Conservation (phyloP, 2,329 filamentous ascomycete genomes). For the Ceratocystis cubensis region DNA sequence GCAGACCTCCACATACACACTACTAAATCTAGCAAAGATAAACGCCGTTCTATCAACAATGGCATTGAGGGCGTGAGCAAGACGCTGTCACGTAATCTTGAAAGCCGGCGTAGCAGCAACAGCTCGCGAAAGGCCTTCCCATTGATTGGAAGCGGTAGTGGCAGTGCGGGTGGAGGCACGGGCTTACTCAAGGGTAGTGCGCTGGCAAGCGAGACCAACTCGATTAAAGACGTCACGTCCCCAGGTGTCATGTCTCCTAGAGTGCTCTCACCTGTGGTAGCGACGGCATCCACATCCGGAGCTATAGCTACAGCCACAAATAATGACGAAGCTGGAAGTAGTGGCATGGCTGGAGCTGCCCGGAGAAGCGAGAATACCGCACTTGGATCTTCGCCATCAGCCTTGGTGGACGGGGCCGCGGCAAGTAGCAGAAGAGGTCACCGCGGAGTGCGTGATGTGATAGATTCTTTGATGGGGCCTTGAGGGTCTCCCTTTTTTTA, state of each 20-base stretch:
- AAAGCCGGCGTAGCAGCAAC: conserved; percentile 80
- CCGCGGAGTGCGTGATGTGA: conserved; percentile 18
- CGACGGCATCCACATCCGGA: neutral
- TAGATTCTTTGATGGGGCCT: conserved; percentile 41
- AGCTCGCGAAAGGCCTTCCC: conserved; percentile 65
- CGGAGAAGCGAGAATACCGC: neutral
- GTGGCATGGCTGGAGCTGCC: neutral
- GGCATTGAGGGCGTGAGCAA: conserved; percentile 63
- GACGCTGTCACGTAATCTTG: conserved; percentile 73
- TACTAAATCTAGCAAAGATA: conserved; percentile 26
- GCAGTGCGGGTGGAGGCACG: conserved; percentile 25
- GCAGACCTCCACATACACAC: conserved; percentile 51
- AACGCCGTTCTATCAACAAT: conserved; percentile 38
- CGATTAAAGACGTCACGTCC: conserved; percentile 36
- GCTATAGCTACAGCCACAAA: neutral
- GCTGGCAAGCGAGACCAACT: conserved; percentile 47
- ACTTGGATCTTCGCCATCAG: neutral
- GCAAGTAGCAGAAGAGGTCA: neutral
- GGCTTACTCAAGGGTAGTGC: conserved; percentile 38
- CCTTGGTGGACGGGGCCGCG: neutral
- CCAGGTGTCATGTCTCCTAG: conserved; percentile 31
- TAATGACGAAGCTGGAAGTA: neutral
- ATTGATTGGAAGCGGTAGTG: conserved; percentile 35
- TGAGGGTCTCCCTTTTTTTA: conserved; percentile 24
- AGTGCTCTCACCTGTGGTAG: conserved; percentile 14